phyloP scores from a whole-genome alignment of 495 filamentous ascomycete species.

The Collariella sp. region DNA sequence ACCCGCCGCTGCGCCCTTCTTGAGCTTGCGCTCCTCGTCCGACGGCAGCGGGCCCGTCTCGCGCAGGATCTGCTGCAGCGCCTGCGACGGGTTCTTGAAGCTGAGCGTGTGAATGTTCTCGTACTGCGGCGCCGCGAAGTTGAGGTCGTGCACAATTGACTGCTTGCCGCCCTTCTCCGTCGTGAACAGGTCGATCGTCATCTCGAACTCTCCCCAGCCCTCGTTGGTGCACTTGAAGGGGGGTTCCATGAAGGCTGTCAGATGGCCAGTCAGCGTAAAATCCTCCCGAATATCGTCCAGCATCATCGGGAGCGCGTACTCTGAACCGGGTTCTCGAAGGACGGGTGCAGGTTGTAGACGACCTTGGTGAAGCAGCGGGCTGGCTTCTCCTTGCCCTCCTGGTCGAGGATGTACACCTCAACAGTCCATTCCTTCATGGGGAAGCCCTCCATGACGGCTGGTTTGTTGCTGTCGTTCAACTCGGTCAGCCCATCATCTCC shows the following conservation, averaged over 20 bases:
- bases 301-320: slow-evolving; percentile 47
- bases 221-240: slow-evolving; percentile 88
- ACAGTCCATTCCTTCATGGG: slow-evolving; percentile 76
- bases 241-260: slow-evolving; percentile 65
- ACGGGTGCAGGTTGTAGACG: slow-evolving; percentile 84
- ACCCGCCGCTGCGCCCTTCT: slow-evolving; percentile 44
- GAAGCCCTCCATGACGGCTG: slow-evolving; percentile 73
- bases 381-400: slow-evolving; percentile 57
- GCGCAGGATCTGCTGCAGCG: slow-evolving; percentile 60
- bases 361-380: slow-evolving; percentile 86
- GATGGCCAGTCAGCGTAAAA: slow-evolving; percentile 2
- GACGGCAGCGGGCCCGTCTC: slow-evolving; percentile 78
- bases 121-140: slow-evolving; percentile 76
- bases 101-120: slow-evolving; percentile 72
- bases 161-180: slow-evolving; percentile 81
- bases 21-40: slow-evolving; percentile 53
- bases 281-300: neutral
- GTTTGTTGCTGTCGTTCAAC: slow-evolving; percentile 46
- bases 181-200: slow-evolving; percentile 72
- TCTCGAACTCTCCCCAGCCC: slow-evolving; percentile 99
- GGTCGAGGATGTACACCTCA: slow-evolving; percentile 52
- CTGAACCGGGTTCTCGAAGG: slow-evolving; percentile 76
- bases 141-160: slow-evolving; percentile 75
- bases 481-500: slow-evolving; percentile 1
- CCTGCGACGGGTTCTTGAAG: slow-evolving; percentile 88